Conservation (phyloP, 495 filamentous ascomycete genomes). For the Aspergillus bertholletiae region DNA sequence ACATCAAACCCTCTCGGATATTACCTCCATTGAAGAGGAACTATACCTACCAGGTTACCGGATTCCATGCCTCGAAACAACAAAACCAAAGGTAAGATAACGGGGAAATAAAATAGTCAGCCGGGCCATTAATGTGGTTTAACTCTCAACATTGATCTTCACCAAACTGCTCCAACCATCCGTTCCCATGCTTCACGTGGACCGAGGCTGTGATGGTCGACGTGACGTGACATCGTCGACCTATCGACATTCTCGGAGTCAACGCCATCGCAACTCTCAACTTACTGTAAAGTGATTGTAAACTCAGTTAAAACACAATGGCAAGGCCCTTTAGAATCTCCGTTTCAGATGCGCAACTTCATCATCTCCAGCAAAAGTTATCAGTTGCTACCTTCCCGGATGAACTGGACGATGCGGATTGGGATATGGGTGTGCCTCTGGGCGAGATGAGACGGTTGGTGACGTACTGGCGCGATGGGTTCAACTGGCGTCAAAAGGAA, state of each 20-base stretch:
- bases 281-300: background rate
- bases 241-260: background rate
- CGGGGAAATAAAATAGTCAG: no score
- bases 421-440: slow-evolving; percentile 49
- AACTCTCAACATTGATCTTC: background rate
- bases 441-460: slow-evolving; percentile 43
- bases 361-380: slow-evolving; percentile 40
- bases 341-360: slow-evolving; percentile 36
- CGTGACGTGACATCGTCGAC: background rate
- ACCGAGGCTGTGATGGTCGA: slow-evolving; percentile 2
- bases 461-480: slow-evolving; percentile 42
- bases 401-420: slow-evolving; percentile 40
- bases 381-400: slow-evolving; percentile 39
- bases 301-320: background rate
- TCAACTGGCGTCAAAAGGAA: slow-evolving; percentile 47
- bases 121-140: no score
- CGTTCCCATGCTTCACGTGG: slow-evolving; percentile 1
- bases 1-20: background rate
- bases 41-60: background rate
- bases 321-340: slow-evolving; percentile 38
- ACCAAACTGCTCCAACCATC: no score
- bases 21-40: background rate
- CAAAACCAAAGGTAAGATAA: background rate
- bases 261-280: background rate
- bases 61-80: background rate